phyloP scores from a whole-genome alignment of 495 filamentous ascomycete genomes.

The Penicillium paxilli region DNA sequence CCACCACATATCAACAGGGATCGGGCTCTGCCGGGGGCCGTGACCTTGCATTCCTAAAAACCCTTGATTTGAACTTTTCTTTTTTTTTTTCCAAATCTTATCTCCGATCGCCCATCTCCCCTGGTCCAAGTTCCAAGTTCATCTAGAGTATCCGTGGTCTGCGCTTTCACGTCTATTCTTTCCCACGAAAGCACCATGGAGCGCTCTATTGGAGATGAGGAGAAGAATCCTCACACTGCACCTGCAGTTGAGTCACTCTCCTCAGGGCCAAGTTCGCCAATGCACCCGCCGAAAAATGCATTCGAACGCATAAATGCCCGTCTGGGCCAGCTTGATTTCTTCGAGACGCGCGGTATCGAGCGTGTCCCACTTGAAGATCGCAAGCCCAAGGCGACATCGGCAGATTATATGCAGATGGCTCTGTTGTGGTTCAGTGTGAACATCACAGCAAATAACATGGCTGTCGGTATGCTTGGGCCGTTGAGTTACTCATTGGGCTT shows the following conservation, averaged over 20 bases:
- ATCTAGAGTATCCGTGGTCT: too few species aligned
- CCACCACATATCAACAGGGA: not conserved
- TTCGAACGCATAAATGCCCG: constrained; percentile 24
- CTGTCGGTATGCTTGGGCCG: constrained; percentile 62
- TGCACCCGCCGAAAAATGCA: constrained; percentile 2
- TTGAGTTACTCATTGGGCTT: constrained; percentile 60
- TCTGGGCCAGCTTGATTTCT: constrained; percentile 42
- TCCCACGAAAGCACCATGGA: too few species aligned
- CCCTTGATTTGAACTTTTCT: too few species aligned
- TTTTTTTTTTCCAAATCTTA: not conserved
- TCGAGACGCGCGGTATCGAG: constrained; percentile 67
- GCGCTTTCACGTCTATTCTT: too few species aligned
- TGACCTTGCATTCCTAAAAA: not conserved
- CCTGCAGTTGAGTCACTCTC: not conserved
- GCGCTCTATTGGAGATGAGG: not conserved
- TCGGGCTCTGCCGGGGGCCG: not conserved
- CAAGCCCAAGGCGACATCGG: constrained; percentile 13
- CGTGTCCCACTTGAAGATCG: constrained; percentile 56
- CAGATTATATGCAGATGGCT: constrained; percentile 52
- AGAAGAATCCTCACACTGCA: not conserved
- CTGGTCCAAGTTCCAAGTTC: too few species aligned
- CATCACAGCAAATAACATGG: constrained; percentile 63
- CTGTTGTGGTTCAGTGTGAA: constrained; percentile 66
- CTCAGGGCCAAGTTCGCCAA: not conserved
- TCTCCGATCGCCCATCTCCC: not conserved